These are phyloP conservation scores for Saccharomyces hybrid DNA, from an alignment of 1,139 yeast species.

Conservation along the genomic window DNA sequence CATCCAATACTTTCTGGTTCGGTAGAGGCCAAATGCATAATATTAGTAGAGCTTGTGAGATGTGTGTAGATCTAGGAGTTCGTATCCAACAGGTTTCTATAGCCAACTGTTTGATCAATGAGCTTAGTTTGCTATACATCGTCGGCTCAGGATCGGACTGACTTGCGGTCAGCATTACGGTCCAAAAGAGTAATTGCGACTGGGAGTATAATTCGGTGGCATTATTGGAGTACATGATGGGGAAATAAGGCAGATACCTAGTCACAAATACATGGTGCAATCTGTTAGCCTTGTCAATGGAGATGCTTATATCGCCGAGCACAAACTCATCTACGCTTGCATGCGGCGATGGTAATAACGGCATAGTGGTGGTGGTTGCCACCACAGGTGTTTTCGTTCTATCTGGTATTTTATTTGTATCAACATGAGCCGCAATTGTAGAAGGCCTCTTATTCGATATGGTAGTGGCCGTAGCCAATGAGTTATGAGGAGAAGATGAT, in stretches of 20 bases:
- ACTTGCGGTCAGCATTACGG: slow-evolving; percentile 80
- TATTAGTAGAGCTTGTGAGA: slow-evolving; percentile 79
- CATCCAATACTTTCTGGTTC: slow-evolving; percentile 86
- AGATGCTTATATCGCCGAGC: slow-evolving; percentile 64
- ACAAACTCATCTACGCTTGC: slow-evolving; percentile 49
- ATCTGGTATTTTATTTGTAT: background rate
- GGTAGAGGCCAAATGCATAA: slow-evolving; percentile 91
- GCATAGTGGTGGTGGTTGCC: slow-evolving; percentile 27
- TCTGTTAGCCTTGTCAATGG: slow-evolving; percentile 60
- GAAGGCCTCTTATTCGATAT: slow-evolving; percentile 9
- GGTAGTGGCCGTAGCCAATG: background rate
- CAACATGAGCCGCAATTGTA: slow-evolving; percentile 1
- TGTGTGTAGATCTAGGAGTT: slow-evolving; percentile 90
- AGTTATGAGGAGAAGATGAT: slow-evolving; percentile 12
- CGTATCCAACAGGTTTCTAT: slow-evolving; percentile 91
- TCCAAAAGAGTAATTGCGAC: slow-evolving; percentile 84
- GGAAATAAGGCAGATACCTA: slow-evolving; percentile 68
- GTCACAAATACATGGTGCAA: slow-evolving; percentile 62
- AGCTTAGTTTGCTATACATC: slow-evolving; percentile 68
- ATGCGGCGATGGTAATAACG: slow-evolving; percentile 30
- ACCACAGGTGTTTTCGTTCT: slow-evolving; percentile 14
- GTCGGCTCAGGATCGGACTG: slow-evolving; percentile 83
- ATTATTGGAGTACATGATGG: slow-evolving; percentile 62
- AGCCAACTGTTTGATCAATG: slow-evolving; percentile 77
- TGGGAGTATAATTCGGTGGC: slow-evolving; percentile 77